Evolutionary conservation across 1,284 basidiomycete species (phyloP), one percentile per base, ranked within the genome.

Genomic region (Coniferiporia weirii): DNA sequence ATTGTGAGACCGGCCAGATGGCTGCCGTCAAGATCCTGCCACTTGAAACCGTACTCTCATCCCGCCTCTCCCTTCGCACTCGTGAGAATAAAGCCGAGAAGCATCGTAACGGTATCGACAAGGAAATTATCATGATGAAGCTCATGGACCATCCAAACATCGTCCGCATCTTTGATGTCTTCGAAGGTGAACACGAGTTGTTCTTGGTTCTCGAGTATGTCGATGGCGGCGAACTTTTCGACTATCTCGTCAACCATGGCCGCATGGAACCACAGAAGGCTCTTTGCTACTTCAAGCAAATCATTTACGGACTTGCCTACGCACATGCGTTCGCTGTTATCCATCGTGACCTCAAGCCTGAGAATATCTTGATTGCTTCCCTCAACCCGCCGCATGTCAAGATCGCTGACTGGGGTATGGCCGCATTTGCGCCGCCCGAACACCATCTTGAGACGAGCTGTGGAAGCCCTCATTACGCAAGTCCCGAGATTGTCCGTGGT

Each of bases 121-220:
- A 94, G 63, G 97, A 99, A 73, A 98, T 99, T 64, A 94, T 94
- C 66, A 98, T 99, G 84, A 98, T 99, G 96, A 98, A 98, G 73
- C 87, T 99, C 62, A 91, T 99, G 68, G 91, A 97, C 67, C 96
- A 99, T 70, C 95, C 96, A 1, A 98, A 98, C 73, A 86, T 99
- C 64, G 83, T 93, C 79, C 88, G 87, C 54, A 82, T 99, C 46
- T 98, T 93, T 75, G 97, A 99, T 69, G 95, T 99, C 49, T 98
- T 93, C 76, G 96, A 99, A 76, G 94, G 93, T 64, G 86, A 91
- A 48, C 88, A 84, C 67, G 93, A 97, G 67, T 86, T 98, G 48
- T 97, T 92, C 74, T 84, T 99, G 35, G 89, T 99, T 57, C 87
- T 99, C 68, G 97, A 99, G 73, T 99, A 98, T 69, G 91, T 98